Base-by-base conservation (phyloP, 2,329 filamentous ascomycete genomes). In the Pleomassaria siparia region DNA sequence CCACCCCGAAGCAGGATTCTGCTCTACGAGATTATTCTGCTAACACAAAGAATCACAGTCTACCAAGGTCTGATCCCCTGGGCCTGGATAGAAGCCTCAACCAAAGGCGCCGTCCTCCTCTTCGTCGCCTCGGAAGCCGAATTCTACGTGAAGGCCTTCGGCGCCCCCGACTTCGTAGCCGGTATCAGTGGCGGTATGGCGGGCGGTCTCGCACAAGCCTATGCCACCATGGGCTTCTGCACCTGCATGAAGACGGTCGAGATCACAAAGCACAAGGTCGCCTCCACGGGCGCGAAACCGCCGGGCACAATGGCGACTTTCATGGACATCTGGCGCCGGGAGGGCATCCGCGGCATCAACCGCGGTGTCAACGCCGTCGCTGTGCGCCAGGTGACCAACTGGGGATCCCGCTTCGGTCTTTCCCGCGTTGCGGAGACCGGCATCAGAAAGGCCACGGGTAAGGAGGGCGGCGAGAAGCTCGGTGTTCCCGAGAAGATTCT, bases 211-310 rank as follows among this genome's bases (percentile, higher is more conserved):
- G 94, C 92, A 39, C 94, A 99, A 79, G 94, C 94, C 51, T 99
- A 99, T 74, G 94, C 94, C 59, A 99, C 94, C 72, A 99, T 99
- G 92, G 94, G 94, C 62, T 99, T 99, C 85, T 99, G 94, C 78
- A 99, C 94, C 53, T 99, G 94, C 84, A 99, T 99, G 94, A 99
- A 99, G 86, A 99, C 94, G 56, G 94, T 97, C 60, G 94, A 99
- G 76, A 99, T 99, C 76, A 99, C 94, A 70, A 95, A 96, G 79
- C 88, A 94, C 81, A 97, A 97, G 83, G 80, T 94, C 69, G 91
- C 89, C 12, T 86, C 89, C 26, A 60, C 84, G 35, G 94, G 94
- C 62, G 84, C 86, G 59, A 89, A 90, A 78, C 89, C 90, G 20
- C 88, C 85, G n/a, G 85, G 89, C 66, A 97, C 94, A 59, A 95